Evolutionary conservation across 352 stramenopile genomes (phyloP).

Genomic region (Peronospora belbahrii): DNA sequence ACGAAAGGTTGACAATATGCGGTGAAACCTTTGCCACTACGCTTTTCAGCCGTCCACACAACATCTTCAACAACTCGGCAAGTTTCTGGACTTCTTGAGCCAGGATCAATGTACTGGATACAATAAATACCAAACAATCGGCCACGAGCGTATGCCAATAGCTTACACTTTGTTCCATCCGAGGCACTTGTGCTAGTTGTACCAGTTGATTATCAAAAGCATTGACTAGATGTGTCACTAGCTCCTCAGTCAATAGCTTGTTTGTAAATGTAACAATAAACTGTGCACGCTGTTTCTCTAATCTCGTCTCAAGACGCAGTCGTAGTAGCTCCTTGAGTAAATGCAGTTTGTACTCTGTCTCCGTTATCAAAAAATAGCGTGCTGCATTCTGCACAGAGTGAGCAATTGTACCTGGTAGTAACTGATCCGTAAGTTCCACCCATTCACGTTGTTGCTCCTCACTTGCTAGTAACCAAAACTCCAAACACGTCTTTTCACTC

Average conservation of each 20-base stretch:
- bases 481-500: constrained; percentile 56
- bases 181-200: constrained; percentile 45
- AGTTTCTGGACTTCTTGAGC: constrained; percentile 51
- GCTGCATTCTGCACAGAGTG: constrained; percentile 57
- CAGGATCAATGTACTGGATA: constrained; percentile 43
- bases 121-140: constrained; percentile 55
- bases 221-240: constrained; percentile 45
- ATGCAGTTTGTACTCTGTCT: constrained; percentile 70
- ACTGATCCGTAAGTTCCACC: constrained; percentile 64
- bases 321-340: constrained; percentile 68
- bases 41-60: constrained; percentile 49
- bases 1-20: constrained; percentile 77
- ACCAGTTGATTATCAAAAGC: constrained; percentile 44
- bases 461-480: constrained; percentile 75
- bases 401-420: constrained; percentile 34
- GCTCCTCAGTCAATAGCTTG: constrained; percentile 38
- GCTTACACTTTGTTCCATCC: constrained; percentile 55
- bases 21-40: constrained; percentile 66
- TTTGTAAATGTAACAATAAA: constrained; percentile 69
- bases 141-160: constrained; percentile 75
- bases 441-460: constrained; percentile 56
- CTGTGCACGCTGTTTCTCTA: constrained; percentile 49
- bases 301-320: constrained; percentile 46
- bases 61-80: constrained; percentile 39
- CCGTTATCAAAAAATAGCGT: constrained; percentile 66